Evolutionary conservation across 1,284 basidiomycete genomes (phyloP).

Genomic region (Ustilago sp.): DNA sequence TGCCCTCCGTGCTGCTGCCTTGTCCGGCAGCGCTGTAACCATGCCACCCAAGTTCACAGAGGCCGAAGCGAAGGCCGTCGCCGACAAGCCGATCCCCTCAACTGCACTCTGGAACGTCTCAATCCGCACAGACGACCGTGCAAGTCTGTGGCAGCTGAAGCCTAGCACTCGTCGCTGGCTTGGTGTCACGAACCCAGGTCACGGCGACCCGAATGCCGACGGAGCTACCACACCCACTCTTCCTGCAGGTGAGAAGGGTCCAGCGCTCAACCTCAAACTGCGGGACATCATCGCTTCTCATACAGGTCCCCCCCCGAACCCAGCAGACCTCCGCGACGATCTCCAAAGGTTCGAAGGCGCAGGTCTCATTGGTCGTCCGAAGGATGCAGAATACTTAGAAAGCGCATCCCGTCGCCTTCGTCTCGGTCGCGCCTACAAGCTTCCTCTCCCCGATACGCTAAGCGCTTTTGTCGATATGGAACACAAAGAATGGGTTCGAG

Average conservation of each 20-base stretch:
- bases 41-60: constrained; percentile 2
- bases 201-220: too few species aligned
- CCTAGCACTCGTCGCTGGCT: constrained; percentile 29
- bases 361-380: constrained; percentile 15
- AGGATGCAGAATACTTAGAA: constrained; percentile 5
- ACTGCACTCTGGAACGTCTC: constrained; percentile 8
- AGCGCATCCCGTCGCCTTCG: constrained; percentile 16
- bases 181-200: constrained; percentile 4
- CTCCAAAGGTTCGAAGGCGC: constrained; percentile 2
- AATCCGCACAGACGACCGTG: constrained; percentile 16
- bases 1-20: background rate
- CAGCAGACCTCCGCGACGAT: constrained; percentile 6
- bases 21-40: background rate
- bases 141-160: constrained; percentile 9
- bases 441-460: constrained; percentile 15
- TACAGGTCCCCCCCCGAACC: background rate
- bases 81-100: background rate
- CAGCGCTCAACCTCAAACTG: constrained; percentile 4
- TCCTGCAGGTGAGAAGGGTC: background rate
- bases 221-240: background rate
- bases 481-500: constrained; percentile 22
- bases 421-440: constrained; percentile 22
- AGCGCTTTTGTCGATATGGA: constrained; percentile 23
- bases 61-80: constrained; percentile 8
- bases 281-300: constrained; percentile 5